Percentiles rank a stretch among this genome's conserved stretches.
Evolutionary conservation across 1,284 basidiomycete genomes (phyloP).

Genomic region (Sanghuangporus weigelae): DNA sequence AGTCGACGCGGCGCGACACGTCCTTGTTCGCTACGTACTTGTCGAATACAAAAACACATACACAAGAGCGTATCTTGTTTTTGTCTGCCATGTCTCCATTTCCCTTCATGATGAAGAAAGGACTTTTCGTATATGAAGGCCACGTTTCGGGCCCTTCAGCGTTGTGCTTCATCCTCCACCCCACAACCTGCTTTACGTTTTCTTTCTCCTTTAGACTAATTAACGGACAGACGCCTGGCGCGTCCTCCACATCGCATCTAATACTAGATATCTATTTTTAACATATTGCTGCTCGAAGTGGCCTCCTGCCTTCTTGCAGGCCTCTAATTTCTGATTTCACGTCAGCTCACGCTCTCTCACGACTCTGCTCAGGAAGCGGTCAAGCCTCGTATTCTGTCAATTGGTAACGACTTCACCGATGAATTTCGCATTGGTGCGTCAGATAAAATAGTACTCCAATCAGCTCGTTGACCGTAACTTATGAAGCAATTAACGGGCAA

Average conservation of each 20-base stretch:
- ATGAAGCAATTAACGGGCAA: constrained; percentile 7
- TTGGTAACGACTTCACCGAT: background rate
- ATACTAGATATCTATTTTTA: constrained; percentile 3
- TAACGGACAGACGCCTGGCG: constrained; percentile 11
- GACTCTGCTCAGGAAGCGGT: constrained; percentile 11
- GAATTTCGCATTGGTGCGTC: constrained; percentile 3
- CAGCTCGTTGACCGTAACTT: background rate
- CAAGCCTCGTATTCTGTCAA: background rate
- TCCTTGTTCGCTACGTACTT: constrained; percentile 5
- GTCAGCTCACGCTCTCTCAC: constrained; percentile 9
- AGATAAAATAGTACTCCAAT: background rate
- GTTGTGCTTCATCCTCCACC: constrained; percentile 11
- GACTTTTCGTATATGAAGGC: constrained; percentile 15
- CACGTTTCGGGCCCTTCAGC: constrained; percentile 1
- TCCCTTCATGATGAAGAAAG: background rate
- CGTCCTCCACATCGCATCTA: constrained; percentile 3
- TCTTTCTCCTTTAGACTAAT: constrained; percentile 7
- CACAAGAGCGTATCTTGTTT: constrained; percentile 17
- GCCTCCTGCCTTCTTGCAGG: background rate
- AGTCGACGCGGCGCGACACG: background rate
- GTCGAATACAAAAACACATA: constrained; percentile 18
- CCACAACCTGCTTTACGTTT: background rate
- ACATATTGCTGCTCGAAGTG: constrained; percentile 1
- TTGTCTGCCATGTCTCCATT: constrained; percentile 4
- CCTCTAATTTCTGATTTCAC: background rate